Conservation (phyloP, 768 basidiomycete genomes). For the Kwoniella pini region DNA sequence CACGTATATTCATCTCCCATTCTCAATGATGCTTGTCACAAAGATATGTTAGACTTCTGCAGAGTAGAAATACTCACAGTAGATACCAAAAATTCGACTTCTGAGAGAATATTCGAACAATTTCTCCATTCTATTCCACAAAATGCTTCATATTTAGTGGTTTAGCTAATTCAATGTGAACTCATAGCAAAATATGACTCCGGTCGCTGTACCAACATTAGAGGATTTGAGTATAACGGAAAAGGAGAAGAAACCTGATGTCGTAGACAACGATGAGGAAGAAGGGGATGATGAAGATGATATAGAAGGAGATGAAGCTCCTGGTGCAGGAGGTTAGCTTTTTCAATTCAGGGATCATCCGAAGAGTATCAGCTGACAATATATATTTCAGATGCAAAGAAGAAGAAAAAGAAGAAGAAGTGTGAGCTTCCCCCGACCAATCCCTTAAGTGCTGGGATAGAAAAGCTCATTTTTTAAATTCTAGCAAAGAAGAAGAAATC, state of each 20-base stretch:
- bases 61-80: slow-evolving; percentile 22
- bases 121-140: background rate
- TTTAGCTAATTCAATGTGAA: too few species aligned
- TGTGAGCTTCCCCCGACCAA: slow-evolving; percentile 56
- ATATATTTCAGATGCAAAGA: slow-evolving; percentile 60
- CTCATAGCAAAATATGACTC: slow-evolving; percentile 13
- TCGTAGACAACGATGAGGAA: slow-evolving; percentile 11
- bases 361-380: background rate
- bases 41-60: slow-evolving; percentile 52
- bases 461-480: background rate
- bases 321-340: slow-evolving; percentile 6
- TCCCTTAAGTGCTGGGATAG: too few species aligned
- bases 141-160: too few species aligned
- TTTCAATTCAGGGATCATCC: background rate
- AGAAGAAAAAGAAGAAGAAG: slow-evolving; percentile 92
- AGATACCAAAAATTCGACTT: slow-evolving; percentile 23
- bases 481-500: slow-evolving; percentile 65
- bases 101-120: slow-evolving; percentile 29
- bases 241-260: slow-evolving; percentile 13
- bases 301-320: slow-evolving; percentile 24
- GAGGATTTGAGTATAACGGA: slow-evolving; percentile 25
- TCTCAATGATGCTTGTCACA: slow-evolving; percentile 38
- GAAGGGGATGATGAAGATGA: slow-evolving; percentile 29
- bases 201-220: slow-evolving; percentile 18
- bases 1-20: background rate